Evolutionary conservation across 2,329 filamentous ascomycete genomes (phyloP).

Genomic region (Phaeosphaeriaceae sp.): DNA sequence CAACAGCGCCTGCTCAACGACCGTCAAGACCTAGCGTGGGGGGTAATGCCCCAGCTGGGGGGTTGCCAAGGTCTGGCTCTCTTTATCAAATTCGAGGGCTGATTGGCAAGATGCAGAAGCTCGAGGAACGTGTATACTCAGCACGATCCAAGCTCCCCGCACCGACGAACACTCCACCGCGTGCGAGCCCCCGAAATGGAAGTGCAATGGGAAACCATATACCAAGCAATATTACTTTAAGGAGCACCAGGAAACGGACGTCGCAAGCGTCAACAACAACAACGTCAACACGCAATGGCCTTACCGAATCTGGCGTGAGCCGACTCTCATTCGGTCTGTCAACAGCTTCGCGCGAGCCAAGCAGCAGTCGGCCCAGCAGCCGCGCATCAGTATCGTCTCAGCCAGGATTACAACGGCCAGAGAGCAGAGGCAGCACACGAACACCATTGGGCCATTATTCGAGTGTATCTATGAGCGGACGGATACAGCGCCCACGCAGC

Average conservation of each 20-base stretch:
- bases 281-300: slow-evolving; percentile 41
- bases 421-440: slow-evolving; percentile 69
- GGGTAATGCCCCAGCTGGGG: slow-evolving; percentile 57
- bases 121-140: slow-evolving; percentile 91
- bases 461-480: slow-evolving; percentile 53
- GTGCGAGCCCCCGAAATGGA: slow-evolving; percentile 73
- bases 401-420: slow-evolving; percentile 50
- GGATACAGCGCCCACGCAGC: slow-evolving; percentile 66
- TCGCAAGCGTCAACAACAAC: slow-evolving; percentile 55
- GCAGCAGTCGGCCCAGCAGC: slow-evolving; percentile 71
- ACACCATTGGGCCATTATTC: slow-evolving; percentile 68
- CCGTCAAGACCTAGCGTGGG: slow-evolving; percentile 51
- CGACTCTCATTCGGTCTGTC: slow-evolving; percentile 59
- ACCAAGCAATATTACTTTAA: slow-evolving; percentile 64
- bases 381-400: slow-evolving; percentile 58
- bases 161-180: slow-evolving; percentile 77
- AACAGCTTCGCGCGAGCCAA: slow-evolving; percentile 32
- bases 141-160: slow-evolving; percentile 90
- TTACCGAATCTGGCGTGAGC: slow-evolving; percentile 44
- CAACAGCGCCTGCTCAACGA: slow-evolving; percentile 44
- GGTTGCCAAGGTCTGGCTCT: slow-evolving; percentile 69
- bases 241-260: slow-evolving; percentile 71
- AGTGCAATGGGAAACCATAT: slow-evolving; percentile 57
- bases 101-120: slow-evolving; percentile 95
- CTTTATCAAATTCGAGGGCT: slow-evolving; percentile 91